These are phyloP conservation scores for Tolypocladium amazonense DNA, from an alignment of 2,329 filamentous ascomycete species.

Conservation along the genomic window DNA sequence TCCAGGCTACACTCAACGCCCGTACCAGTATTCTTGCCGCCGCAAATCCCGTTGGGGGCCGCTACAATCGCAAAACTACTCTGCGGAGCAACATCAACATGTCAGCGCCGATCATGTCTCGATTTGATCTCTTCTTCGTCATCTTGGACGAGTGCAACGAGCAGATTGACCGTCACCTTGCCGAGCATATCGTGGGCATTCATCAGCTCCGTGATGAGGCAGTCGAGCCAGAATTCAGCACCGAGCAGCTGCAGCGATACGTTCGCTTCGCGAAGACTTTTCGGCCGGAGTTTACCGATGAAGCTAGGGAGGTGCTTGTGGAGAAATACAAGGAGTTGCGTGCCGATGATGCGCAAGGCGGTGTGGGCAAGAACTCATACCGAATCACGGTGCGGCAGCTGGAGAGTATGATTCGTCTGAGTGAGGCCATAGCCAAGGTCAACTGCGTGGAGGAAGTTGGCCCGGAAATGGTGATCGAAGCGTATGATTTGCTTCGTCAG, in stretches of 20 bases:
- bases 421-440: constrained; percentile 95
- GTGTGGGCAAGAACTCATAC: constrained; percentile 89
- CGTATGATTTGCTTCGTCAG: constrained; percentile 81
- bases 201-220: constrained; percentile 90
- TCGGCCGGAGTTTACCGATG: constrained; percentile 81
- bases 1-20: constrained; percentile 94
- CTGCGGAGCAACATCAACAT: constrained; percentile 95
- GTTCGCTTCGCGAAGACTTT: constrained; percentile 95
- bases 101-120: constrained; percentile 97
- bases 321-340: constrained; percentile 92
- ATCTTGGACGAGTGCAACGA: constrained; percentile 96
- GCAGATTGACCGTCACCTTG: constrained; percentile 77
- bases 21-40: constrained; percentile 91
- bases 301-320: constrained; percentile 77
- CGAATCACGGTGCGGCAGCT: constrained; percentile 94
- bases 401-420: constrained; percentile 89
- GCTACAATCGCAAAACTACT: constrained; percentile 95
- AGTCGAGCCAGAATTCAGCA: constrained; percentile 86
- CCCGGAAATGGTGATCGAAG: constrained; percentile 78
- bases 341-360: constrained; percentile 86
- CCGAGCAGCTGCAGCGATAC: constrained; percentile 91
- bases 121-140: constrained; percentile 98
- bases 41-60: constrained; percentile 87
- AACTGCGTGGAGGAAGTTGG: constrained; percentile 91
- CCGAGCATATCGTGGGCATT: constrained; percentile 87